A percentile compares a stretch with the other conserved stretches of the same genome.
phyloP scores from a whole-genome alignment of 148 eudicot genomes.

The Silene conica region DNA sequence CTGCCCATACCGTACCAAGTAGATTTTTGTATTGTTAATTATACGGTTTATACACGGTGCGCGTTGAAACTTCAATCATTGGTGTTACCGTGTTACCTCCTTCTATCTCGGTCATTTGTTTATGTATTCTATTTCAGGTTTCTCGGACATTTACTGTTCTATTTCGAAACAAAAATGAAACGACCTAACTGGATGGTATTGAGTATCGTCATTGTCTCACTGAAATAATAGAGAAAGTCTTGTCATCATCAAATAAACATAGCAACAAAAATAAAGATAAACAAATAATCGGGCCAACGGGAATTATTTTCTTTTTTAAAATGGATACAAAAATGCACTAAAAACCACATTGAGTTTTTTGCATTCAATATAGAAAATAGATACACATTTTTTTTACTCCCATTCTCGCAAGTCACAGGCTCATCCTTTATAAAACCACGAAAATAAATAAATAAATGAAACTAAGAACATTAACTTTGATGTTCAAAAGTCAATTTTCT shows the following conservation, averaged over 20 bases:
- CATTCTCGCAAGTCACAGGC: background rate
- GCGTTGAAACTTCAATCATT: slow-evolving; percentile 10
- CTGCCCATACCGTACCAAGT: slow-evolving; percentile 24
- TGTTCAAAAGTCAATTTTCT: slow-evolving; percentile 9
- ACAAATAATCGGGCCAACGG: background rate
- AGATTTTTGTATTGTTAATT: background rate
- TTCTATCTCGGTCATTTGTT: background rate
- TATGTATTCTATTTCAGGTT: background rate
- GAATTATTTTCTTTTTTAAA: slow-evolving; percentile 5
- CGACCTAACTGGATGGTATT: too few species aligned
- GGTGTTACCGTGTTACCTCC: background rate
- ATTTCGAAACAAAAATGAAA: too few species aligned
- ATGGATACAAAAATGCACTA: slow-evolving; percentile 7
- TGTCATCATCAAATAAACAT: too few species aligned
- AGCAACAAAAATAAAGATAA: background rate
- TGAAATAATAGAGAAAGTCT: too few species aligned
- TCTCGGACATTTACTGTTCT: background rate
- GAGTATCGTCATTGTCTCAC: too few species aligned
- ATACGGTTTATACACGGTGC: background rate
- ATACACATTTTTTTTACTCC: slow-evolving; percentile 1
- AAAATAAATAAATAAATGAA: background rate
- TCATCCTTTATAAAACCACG: background rate
- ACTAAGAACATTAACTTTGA: background rate
- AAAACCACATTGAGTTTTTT: slow-evolving; percentile 17
- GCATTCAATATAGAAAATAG: slow-evolving; percentile 3